These are phyloP conservation scores for Epichloe glyceriae DNA, from an alignment of 2,329 filamentous ascomycete genomes.

Conservation along the genomic window DNA sequence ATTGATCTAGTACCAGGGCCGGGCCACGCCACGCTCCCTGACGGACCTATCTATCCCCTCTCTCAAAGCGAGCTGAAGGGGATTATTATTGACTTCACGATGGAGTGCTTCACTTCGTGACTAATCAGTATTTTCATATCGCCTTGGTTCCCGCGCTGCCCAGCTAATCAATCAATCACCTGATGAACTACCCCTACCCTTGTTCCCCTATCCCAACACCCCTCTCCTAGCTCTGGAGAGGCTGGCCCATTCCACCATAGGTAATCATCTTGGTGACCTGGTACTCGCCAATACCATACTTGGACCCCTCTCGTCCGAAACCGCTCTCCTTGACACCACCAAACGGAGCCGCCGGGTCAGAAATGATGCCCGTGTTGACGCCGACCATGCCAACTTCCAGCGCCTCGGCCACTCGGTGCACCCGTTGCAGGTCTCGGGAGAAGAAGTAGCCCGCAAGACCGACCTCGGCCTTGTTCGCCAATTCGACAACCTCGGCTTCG, in stretches of 20 bases:
- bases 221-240: conserved; percentile 30
- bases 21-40: too few species aligned
- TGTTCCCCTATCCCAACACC: too few species aligned
- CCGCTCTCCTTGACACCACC: conserved; percentile 75
- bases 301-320: conserved; percentile 66
- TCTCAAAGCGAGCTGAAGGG: too few species aligned
- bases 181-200: too few species aligned
- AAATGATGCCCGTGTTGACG: conserved; percentile 61
- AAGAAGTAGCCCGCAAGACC: conserved; percentile 94
- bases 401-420: conserved; percentile 50
- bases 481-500: conserved; percentile 73
- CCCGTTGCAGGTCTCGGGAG: conserved; percentile 48
- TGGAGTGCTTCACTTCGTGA: too few species aligned
- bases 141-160: too few species aligned
- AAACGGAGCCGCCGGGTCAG: conserved; percentile 48
- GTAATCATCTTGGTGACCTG: conserved; percentile 55
- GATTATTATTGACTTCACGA: too few species aligned
- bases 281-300: conserved; percentile 68
- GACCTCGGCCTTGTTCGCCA: conserved; percentile 74
- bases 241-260: conserved; percentile 41
- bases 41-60: too few species aligned
- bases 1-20: too few species aligned
- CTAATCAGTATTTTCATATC: too few species aligned
- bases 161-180: too few species aligned
- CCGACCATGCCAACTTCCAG: conserved; percentile 82